A percentile compares a stretch with the other conserved stretches of the same genome.
Conservation (phyloP, 257 asterid genomes). For the Solanum tarapatanum region DNA sequence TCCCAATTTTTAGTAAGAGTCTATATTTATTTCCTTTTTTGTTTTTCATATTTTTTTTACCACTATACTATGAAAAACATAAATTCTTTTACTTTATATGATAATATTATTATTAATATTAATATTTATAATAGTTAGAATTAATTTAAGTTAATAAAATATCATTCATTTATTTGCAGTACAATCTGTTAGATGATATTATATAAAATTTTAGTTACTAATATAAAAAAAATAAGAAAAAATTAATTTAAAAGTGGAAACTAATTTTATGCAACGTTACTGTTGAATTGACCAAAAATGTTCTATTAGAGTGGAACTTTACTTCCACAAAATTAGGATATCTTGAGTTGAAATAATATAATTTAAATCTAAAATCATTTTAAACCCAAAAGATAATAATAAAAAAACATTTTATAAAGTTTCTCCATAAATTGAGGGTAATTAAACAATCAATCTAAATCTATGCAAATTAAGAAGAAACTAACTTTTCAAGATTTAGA, state of each 20-base stretch:
- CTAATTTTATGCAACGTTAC: not conserved
- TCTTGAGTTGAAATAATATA: not conserved
- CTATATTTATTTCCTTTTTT: not conserved
- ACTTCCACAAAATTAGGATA: not conserved
- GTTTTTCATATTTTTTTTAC: not conserved
- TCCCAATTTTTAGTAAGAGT: not conserved
- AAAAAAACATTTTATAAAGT: too few relatives aligned
- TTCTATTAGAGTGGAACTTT: not conserved
- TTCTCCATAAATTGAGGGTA: not conserved
- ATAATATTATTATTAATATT: not conserved
- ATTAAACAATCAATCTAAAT: not conserved
- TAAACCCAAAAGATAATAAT: not conserved
- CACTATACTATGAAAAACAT: not conserved
- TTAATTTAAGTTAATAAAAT: not conserved
- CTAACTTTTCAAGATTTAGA: too few relatives aligned
- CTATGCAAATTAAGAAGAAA: not conserved
- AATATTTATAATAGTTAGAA: not conserved
- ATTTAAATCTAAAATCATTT: not conserved
- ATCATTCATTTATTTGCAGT: not conserved
- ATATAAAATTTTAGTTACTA: not conserved
- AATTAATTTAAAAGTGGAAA: not conserved
- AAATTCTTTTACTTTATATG: not conserved
- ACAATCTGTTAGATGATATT: not conserved
- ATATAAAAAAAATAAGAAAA: not conserved
- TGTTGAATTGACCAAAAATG: not conserved